These are phyloP conservation scores for Salix dunnii DNA, from an alignment of 345 rosid genomes.

Conservation along the genomic window DNA sequence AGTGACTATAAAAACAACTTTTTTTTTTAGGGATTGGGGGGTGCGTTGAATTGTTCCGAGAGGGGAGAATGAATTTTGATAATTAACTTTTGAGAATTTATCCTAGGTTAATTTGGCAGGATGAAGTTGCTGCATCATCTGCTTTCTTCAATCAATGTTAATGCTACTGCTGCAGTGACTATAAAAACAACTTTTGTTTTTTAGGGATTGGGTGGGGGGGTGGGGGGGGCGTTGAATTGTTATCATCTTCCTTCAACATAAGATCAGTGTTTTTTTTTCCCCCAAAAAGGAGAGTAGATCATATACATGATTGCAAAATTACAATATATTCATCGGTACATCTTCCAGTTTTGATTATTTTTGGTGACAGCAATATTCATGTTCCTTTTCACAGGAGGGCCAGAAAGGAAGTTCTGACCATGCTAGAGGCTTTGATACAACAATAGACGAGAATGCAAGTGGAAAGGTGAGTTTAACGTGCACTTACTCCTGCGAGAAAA, in stretches of 20 bases:
- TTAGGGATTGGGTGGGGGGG: too few relatives aligned
- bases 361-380: background rate
- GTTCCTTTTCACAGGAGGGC: constrained; percentile 44
- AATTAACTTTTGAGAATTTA: background rate
- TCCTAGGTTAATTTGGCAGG: background rate
- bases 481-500: background rate
- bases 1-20: background rate
- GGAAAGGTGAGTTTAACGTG: constrained; percentile 42
- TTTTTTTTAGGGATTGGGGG: background rate
- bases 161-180: background rate
- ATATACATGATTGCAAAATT: background rate
- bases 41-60: background rate
- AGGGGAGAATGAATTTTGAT: background rate
- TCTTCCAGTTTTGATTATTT: background rate
- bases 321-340: background rate
- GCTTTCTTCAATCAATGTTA: background rate
- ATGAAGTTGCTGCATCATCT: background rate
- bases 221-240: background rate
- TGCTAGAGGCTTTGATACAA: constrained; percentile 47
- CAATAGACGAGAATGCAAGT: constrained; percentile 46
- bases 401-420: constrained; percentile 48
- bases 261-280: background rate
- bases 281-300: background rate
- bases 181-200: too few relatives aligned
- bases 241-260: background rate